Percentiles rank a stretch among this genome's conserved stretches.
phyloP scores from a whole-genome alignment of 2,329 filamentous ascomycete species.

The Aureobasidium melanogenum region DNA sequence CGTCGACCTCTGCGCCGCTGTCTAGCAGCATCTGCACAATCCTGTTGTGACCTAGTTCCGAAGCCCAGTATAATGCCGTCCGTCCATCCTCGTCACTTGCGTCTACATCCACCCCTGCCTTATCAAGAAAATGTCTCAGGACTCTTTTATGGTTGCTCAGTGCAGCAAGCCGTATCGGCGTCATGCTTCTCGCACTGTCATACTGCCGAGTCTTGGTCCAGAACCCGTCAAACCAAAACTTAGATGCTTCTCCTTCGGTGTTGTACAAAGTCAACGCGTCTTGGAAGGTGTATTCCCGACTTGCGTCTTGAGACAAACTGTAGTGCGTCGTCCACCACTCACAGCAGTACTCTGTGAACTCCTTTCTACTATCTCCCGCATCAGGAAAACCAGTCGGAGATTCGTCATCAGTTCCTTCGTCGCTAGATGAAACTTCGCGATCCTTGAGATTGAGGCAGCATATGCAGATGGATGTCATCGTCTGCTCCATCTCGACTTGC shows the following conservation, averaged over 20 bases:
- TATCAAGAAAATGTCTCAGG: background rate
- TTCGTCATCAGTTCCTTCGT: background rate
- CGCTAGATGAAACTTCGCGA: background rate
- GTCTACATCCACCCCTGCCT: background rate
- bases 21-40: too few relatives aligned
- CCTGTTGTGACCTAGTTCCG: background rate
- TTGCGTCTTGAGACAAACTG: too few relatives aligned
- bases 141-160: background rate
- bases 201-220: background rate
- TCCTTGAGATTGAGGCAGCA: background rate
- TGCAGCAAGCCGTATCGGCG: background rate
- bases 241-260: background rate
- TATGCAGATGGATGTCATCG: conserved; percentile 12
- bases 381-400: background rate
- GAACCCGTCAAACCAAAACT: background rate
- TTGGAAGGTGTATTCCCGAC: too few relatives aligned
- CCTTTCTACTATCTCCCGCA: background rate
- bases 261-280: background rate
- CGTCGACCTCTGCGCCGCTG: too few relatives aligned
- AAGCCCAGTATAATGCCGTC: background rate
- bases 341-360: background rate
- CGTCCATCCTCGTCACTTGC: background rate
- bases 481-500: conserved; percentile 1
- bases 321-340: background rate
- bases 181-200: background rate